phyloP scores from a whole-genome alignment of 2,329 filamentous ascomycete species.

The Verticillium nonalfalfae region DNA sequence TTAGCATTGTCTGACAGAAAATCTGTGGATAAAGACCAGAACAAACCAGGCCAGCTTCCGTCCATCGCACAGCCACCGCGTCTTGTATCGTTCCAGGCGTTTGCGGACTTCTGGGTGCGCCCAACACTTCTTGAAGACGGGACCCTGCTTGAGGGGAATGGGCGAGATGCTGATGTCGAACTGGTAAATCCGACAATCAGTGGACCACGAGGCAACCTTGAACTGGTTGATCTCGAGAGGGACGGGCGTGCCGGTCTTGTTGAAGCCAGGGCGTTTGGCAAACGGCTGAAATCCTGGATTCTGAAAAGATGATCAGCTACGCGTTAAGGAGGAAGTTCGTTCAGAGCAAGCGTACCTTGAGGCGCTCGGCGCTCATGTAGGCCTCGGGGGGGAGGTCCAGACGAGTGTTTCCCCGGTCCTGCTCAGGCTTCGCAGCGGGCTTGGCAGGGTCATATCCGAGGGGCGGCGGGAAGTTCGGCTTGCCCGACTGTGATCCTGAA shows the following conservation, averaged over 20 bases:
- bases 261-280: constrained; percentile 47
- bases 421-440: constrained; percentile 10
- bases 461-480: constrained; percentile 9
- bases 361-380: constrained; percentile 25
- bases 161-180: constrained; percentile 73
- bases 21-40: not conserved
- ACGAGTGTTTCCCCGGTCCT: constrained; percentile 34
- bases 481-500: not conserved
- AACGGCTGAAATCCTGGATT: constrained; percentile 22
- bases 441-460: constrained; percentile 39
- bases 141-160: constrained; percentile 52
- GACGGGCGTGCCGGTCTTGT: constrained; percentile 49
- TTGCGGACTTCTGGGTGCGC: constrained; percentile 52
- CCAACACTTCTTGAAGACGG: constrained; percentile 73
- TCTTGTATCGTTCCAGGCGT: constrained; percentile 39
- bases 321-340: not conserved
- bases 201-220: constrained; percentile 53
- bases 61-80: constrained; percentile 70
- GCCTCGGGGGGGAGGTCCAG: constrained; percentile 55
- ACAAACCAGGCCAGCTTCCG: constrained; percentile 79
- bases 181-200: constrained; percentile 62
- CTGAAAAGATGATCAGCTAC: constrained; percentile 14
- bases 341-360: constrained; percentile 19
- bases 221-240: constrained; percentile 67
- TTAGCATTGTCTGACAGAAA: constrained; percentile 7